Evolutionary conservation across 352 stramenopile species (phyloP), one percentile per base, ranked within the genome.

Genomic region (Globisporangium solare): DNA sequence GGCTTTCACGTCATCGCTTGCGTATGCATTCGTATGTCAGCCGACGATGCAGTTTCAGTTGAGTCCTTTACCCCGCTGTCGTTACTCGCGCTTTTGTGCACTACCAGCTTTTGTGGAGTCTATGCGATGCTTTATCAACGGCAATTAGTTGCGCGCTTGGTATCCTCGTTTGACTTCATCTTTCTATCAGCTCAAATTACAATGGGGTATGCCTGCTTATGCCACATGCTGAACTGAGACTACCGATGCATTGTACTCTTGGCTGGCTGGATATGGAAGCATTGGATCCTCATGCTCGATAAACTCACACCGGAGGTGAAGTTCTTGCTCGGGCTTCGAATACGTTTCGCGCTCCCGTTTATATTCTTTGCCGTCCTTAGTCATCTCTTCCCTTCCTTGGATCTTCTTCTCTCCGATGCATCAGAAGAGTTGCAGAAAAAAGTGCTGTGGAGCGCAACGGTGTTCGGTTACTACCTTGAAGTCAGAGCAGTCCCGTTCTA

Each of bases 161-260:
- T 56, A 5, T 56, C 32, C 5, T 68, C 60, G 18, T 74, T 74
- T 51, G 63, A 74, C 58, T 68, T 71, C 18, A 47, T 57, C 0
- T 74, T 67, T 42, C 21, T 69, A 14, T 66, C 67, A 18, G n/a
- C 62, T 17, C 67, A 74, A 47, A 35, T 74, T 24, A 54, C 46
- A 2, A 27, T 51, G 8, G 37, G 54, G n/a, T 32, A 55, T 21
- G 21, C 58, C n/a, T 65, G 52, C 12, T 40, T 69, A 10, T 58
- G 55, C 7, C 56, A 64, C 27, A 27, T 68, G 2, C 63, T 64
- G 22, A 27, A 47, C 14, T 74, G 67, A 63, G 39, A 62, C 14
- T 6, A 35, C 5, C 32, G 50, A n/a, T 47, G 50, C n/a, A 4
- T 56, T 18, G 32, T 18, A 12, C 18, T 58, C 5, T 22, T 53